A percentile compares a stretch with the other conserved stretches of the same genome.
Evolutionary conservation across 345 rosid species (phyloP).

Genomic region (Salix caprea): DNA sequence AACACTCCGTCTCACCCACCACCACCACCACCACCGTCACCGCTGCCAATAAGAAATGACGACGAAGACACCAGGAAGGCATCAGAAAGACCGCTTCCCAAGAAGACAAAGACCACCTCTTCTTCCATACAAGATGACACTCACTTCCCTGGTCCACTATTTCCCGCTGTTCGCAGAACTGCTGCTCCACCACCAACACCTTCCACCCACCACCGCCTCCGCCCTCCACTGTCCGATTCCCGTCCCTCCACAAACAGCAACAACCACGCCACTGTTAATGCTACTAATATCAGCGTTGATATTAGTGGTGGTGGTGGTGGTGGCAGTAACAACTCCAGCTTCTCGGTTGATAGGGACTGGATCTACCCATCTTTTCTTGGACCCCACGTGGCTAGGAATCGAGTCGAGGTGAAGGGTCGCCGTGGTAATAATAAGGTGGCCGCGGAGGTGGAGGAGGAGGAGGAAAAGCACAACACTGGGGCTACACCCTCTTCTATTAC

Average conservation of each 20-base stretch:
- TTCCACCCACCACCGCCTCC: conserved; percentile 13
- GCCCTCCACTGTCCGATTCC: conserved; percentile 29
- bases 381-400: conserved; percentile 41
- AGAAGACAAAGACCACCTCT: conserved; percentile 37
- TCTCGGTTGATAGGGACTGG: conserved; percentile 50
- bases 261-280: conserved; percentile 2
- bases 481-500: neutral
- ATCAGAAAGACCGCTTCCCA: conserved; percentile 47
- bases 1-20: neutral
- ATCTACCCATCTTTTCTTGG: conserved; percentile 61
- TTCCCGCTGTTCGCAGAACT: conserved; percentile 51
- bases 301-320: neutral
- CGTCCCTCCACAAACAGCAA: conserved; percentile 18
- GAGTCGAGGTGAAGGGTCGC: conserved; percentile 36
- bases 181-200: conserved; percentile 24
- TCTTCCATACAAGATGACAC: conserved; percentile 16
- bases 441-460: conserved; percentile 24
- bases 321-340: conserved; percentile 4
- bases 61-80: neutral
- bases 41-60: conserved; percentile 21
- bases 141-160: conserved; percentile 57
- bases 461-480: conserved; percentile 24
- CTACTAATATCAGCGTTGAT: conserved; percentile 3
- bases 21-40: neutral
- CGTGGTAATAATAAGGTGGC: conserved; percentile 23